phyloP scores from a whole-genome alignment of 2,329 filamentous ascomycete species.

The Samsoniella hepiali region DNA sequence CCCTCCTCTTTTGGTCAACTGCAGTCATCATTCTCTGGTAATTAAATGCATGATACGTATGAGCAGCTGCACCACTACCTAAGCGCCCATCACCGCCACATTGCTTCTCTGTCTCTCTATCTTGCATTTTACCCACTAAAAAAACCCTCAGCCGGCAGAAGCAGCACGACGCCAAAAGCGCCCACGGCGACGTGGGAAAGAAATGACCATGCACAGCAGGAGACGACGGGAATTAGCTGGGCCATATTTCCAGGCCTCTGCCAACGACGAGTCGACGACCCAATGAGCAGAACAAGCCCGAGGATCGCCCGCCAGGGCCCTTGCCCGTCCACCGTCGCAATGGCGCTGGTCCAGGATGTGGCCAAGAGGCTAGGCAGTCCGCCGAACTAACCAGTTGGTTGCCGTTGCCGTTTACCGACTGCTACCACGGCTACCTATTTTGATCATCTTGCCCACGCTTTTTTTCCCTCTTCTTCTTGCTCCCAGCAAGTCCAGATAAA shows the following conservation, averaged over 20 bases:
- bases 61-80: constrained; percentile 2
- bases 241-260: constrained; percentile 1
- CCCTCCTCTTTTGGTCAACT: not conserved
- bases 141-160: not conserved
- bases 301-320: not conserved
- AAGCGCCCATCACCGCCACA: constrained; percentile 3
- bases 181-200: not conserved
- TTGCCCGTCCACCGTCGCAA: not conserved
- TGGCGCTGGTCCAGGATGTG: not conserved
- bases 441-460: not conserved
- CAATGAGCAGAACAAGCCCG: not conserved
- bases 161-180: not conserved
- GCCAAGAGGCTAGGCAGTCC: too few species aligned
- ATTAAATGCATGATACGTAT: not conserved
- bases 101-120: not conserved
- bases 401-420: too few species aligned
- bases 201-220: not conserved
- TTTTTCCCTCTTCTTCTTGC: not conserved
- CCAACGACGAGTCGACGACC: not conserved
- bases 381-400: too few species aligned
- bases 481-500: too few species aligned
- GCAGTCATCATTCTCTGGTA: constrained; percentile 11
- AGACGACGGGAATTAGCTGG: constrained; percentile 15
- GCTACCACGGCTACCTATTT: too few species aligned
- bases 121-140: not conserved